Evolutionary conservation across 2,329 filamentous ascomycete genomes (phyloP), one percentile per base, ranked within the genome.

Genomic region (Cryphonectria naterciae): DNA sequence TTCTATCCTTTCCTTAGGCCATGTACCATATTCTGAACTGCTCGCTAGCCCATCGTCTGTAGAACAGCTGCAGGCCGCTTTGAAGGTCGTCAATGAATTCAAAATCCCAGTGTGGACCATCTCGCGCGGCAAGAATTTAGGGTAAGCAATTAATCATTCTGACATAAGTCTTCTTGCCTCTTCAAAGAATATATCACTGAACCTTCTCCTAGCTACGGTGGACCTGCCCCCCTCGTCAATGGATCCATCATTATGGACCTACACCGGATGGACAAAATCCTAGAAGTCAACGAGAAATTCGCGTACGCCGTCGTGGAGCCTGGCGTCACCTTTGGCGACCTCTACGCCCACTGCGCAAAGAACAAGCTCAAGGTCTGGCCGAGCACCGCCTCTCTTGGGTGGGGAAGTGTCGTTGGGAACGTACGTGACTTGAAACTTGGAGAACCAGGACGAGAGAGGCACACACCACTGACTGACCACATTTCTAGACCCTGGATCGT

Each of bases 391-490:
- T 84, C 83, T 35, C 78, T 87, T 11, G 85, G 84, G 37, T 85
- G 85, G 77, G 85, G 85, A 1, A 82, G 80, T 43, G 80, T 87
- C 5, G 75, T 87, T 32, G 85, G 85, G 2, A 87, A 87, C 74
- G 79, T 81, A 69, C 39, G 80, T 77, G 39, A 8, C 17, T 32
- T 35, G 13, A 19, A 32, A 13, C 13, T 32, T 2, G 13, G 6
- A 19, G 4, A 35, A 35, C 5, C 1, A n/a, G 6, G 15, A 19
- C 15, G 15, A 19, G 28, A 35, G 28, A 10, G 15, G 32, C 32
- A 32, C 28, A 13, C 1, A 28, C 39, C 17, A 22, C 77, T 79
- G 43, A 19, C 41, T 43, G 19, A 22, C 19, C 8, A 75, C 77
- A 76, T 69, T 74, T 79, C 11, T 76, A 82, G 75, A 83, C 81